phyloP scores from a whole-genome alignment of 2,329 filamentous ascomycete species.

The Parastagonospora nodorum region DNA sequence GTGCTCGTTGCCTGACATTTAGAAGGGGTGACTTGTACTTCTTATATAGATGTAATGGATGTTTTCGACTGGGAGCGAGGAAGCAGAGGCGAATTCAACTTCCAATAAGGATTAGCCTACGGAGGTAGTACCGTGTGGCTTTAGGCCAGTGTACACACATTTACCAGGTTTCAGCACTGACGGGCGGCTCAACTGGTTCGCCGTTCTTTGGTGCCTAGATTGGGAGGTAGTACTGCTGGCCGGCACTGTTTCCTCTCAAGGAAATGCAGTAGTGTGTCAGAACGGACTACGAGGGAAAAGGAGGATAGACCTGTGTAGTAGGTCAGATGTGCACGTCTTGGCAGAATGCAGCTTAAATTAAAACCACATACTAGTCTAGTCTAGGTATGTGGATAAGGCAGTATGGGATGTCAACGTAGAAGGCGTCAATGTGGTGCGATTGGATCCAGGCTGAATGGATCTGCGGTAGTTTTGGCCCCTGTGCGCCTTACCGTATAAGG shows the following conservation, averaged over 20 bases:
- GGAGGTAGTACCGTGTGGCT: conserved; percentile 17
- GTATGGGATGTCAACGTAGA: conserved; percentile 17
- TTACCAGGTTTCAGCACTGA: conserved; percentile 13
- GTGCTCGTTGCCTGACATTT: conserved; percentile 33
- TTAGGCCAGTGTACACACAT: conserved; percentile 19
- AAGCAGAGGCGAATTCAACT: conserved; percentile 30
- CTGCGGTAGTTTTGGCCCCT: conserved; percentile 19
- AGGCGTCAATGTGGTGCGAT: conserved; percentile 18
- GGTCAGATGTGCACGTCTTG: conserved; percentile 28
- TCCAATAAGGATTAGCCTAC: conserved; percentile 35
- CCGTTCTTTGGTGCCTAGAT: conserved; percentile 32
- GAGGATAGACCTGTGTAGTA: conserved; percentile 19
- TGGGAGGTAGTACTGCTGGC: conserved; percentile 37
- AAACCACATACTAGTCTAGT: conserved; percentile 36
- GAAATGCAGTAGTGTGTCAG: conserved; percentile 28
- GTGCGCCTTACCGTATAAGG: no score
- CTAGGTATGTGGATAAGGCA: conserved; percentile 36
- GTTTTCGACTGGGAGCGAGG: conserved; percentile 10
- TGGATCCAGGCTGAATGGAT: conserved; percentile 21
- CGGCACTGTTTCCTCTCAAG: conserved; percentile 28
- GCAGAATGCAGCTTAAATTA: conserved; percentile 37
- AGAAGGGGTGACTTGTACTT: conserved; percentile 12
- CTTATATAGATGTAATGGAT: conserved; percentile 37
- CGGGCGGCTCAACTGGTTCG: conserved; percentile 30
- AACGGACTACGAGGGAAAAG: conserved; percentile 21